Base-by-base conservation (phyloP, 306 rosid genomes). In the Quercus alba region DNA sequence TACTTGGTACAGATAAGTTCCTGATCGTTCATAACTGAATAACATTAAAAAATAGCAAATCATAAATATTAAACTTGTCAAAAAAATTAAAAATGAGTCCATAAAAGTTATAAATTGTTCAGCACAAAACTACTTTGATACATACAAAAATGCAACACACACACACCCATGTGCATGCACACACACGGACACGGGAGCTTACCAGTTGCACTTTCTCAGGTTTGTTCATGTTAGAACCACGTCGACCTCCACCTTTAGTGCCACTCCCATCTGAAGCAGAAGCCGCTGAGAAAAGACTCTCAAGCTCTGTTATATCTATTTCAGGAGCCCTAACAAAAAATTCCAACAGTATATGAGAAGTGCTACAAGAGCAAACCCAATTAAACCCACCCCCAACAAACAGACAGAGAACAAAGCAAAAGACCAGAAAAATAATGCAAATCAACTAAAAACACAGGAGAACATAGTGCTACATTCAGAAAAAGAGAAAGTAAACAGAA, bases 161-260 rank as follows among this genome's bases (percentile, higher is more conserved):
- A 9, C 13, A 3, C 14, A 46, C 14, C 13, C 4, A 11, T 9
- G 4, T 3, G 13, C 1, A 0, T 4, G 0, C 54, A 1, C 54
- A 12, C 4, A 3, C 54, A 49, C 17, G 1, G 11, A 49, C 54
- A 49, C 54, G 1, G 15, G 15, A 35, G 80, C 95, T 85, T 83
- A 95, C 99, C 95, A 95, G 77, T 82, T 95, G 99, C 81, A 95
- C 90, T 90, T 91, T 95, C 87, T 93, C 99, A 51, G 94, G 93
- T 90, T 93, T 94, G 88, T 89, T 86, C 75, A 95, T 86, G 87
- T 86, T 91, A 70, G 99, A 73, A 84, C 97, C 97, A 71, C 97
- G 98, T 62, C 99, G 91, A 68, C 77, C 91, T 83, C 85, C 99
- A 86, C 86, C 88, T 85, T 81, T 95, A 80, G 79, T 72, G 77